These are phyloP conservation scores for Paratinospora sagittata DNA, from an alignment of 164 flowering plant species.

Conservation along the genomic window DNA sequence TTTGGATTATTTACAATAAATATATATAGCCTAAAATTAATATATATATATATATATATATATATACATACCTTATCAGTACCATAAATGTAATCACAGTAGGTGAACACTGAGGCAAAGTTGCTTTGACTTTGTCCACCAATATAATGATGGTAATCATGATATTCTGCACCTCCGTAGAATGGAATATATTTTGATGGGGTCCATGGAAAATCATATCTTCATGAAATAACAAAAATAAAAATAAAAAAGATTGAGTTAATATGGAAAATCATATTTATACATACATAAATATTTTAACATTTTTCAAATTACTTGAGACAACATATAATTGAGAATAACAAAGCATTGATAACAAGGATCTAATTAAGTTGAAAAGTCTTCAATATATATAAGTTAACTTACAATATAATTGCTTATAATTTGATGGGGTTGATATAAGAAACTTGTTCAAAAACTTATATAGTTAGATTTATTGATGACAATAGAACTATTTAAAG, in stretches of 20 bases:
- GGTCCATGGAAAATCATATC: slow-evolving; percentile 82
- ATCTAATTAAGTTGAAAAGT: no score
- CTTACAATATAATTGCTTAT: no score
- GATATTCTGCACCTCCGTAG: slow-evolving; percentile 88
- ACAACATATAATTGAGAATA: background rate
- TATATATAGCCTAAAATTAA: background rate
- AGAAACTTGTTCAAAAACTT: no score
- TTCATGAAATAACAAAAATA: slow-evolving; percentile 21
- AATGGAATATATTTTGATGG: slow-evolving; percentile 75
- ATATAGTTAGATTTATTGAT: no score
- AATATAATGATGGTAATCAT: slow-evolving; percentile 93
- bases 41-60: no score
- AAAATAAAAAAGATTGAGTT: background rate
- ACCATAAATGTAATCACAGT: slow-evolving; percentile 82
- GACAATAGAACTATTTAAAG: no score
- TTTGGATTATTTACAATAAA: background rate
- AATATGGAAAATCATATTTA: background rate
- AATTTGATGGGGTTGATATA: no score
- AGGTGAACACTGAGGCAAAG: slow-evolving; percentile 86
- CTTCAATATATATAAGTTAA: no score
- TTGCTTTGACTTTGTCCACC: slow-evolving; percentile 88
- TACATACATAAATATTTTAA: no score
- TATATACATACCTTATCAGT: slow-evolving; percentile 73
- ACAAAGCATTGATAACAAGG: background rate
- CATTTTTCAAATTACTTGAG: no score